Conservation (phyloP, 208 protist genomes). For the Leishmania martiniquensis region DNA sequence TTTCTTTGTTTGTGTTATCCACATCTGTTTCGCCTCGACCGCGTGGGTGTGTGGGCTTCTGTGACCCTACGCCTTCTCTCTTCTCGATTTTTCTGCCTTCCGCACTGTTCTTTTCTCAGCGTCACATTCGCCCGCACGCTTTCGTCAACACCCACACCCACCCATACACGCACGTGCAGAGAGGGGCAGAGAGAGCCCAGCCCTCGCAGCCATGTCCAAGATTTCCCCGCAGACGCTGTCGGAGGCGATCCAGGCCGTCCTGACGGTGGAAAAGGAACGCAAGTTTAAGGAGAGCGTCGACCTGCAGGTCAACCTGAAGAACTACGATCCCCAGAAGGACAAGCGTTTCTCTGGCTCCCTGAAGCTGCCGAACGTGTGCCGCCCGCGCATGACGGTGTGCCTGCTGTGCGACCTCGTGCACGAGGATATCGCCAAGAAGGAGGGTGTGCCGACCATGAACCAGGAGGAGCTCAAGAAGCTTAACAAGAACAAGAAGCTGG, state of each 20-base stretch:
- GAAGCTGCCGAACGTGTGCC: constrained; percentile 95
- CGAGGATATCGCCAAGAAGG: constrained; percentile 95
- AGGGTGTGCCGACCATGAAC: constrained; percentile 93
- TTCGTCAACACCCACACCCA: neutral
- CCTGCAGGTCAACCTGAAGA: constrained; percentile 99
- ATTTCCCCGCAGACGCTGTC: constrained; percentile 75
- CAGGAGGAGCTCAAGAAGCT: constrained; percentile 99
- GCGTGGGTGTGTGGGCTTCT: too few relatives aligned
- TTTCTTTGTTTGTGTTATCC: neutral
- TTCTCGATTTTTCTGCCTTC: too few relatives aligned
- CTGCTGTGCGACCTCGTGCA: constrained; percentile 97
- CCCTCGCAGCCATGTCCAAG: constrained; percentile 80
- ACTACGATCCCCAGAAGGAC: constrained; percentile 99
- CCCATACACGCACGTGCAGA: neutral
- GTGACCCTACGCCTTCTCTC: too few relatives aligned
- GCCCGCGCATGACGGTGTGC: constrained; percentile 95
- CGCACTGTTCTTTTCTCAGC: too few relatives aligned
- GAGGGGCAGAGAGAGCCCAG: neutral
- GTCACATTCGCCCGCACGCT: too few relatives aligned
- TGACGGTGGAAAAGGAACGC: constrained; percentile 82
- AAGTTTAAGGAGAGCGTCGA: constrained; percentile 99
- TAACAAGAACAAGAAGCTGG: constrained; percentile 99
- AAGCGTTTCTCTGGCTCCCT: constrained; percentile 99
- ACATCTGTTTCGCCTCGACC: too few relatives aligned
- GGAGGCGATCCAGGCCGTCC: constrained; percentile 87